These are phyloP conservation scores for Tilletia setariae DNA, from an alignment of 1,284 basidiomycete species.

Conservation along the genomic window DNA sequence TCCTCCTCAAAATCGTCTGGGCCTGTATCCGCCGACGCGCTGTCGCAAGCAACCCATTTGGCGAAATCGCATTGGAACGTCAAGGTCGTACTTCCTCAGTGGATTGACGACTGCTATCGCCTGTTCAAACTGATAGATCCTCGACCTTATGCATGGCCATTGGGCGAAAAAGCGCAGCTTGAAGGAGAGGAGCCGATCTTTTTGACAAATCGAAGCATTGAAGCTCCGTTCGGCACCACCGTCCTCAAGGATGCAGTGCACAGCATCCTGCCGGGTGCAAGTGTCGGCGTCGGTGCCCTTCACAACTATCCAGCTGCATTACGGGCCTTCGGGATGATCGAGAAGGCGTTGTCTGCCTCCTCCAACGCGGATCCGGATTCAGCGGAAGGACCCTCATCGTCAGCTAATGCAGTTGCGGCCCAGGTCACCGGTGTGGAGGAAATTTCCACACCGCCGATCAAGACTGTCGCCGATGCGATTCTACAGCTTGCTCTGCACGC, in stretches of 20 bases:
- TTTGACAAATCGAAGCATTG: constrained; percentile 26
- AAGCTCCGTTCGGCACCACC: constrained; percentile 11
- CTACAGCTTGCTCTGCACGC: not conserved
- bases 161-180: constrained; percentile 27
- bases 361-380: not conserved
- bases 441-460: not conserved
- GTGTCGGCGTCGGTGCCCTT: not conserved
- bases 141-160: constrained; percentile 39
- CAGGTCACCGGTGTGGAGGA: not conserved
- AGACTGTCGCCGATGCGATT: not conserved
- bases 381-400: not conserved
- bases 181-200: constrained; percentile 26
- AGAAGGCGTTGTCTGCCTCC: constrained; percentile 17
- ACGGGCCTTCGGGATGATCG: constrained; percentile 12
- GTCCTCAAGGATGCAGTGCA: not conserved
- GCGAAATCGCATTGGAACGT: constrained; percentile 62
- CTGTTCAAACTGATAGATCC: constrained; percentile 63
- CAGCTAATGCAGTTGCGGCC: not conserved
- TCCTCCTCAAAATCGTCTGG: constrained; percentile 56
- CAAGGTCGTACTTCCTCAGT: constrained; percentile 70
- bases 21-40: constrained; percentile 61
- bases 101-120: constrained; percentile 75
- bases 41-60: constrained; percentile 41
- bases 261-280: constrained; percentile 19
- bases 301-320: constrained; percentile 17